Evolutionary conservation across 345 rosid species (phyloP).

Genomic region (Corymbia maculata): DNA sequence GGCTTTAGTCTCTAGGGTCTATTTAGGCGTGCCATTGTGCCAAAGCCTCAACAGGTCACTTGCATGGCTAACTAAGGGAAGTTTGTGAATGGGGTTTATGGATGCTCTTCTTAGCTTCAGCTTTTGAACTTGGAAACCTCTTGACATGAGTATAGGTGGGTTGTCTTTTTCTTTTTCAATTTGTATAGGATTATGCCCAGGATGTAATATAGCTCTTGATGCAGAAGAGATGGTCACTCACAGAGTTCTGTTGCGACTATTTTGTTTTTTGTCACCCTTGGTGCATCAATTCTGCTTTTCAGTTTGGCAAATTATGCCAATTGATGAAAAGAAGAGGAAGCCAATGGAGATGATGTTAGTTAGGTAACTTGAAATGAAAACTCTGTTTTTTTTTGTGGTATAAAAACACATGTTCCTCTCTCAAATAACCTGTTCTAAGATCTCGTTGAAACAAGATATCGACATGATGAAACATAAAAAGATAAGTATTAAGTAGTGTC

Average conservation of each 20-base stretch:
- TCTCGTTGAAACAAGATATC: not conserved
- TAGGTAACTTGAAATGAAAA: not conserved
- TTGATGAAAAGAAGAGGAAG: not conserved
- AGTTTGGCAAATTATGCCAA: not conserved
- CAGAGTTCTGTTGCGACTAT: not conserved
- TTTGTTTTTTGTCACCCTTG: not conserved
- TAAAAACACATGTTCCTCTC: not conserved
- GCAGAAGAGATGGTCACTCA: not conserved
- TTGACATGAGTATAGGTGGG: conserved; percentile 21
- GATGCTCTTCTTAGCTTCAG: conserved; percentile 19
- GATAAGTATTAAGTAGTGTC: not conserved
- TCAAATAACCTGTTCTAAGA: not conserved
- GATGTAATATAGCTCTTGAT: not conserved
- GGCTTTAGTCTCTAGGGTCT: not conserved
- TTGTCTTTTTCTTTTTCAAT: not conserved
- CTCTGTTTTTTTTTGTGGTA: not conserved
- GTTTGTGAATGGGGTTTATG: conserved; percentile 32
- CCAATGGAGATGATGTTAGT: not conserved
- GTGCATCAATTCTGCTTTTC: not conserved
- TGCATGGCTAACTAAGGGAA: not conserved
- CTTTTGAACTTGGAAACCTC: conserved; percentile 17
- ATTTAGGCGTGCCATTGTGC: conserved; percentile 13
- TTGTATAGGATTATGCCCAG: conserved; percentile 42
- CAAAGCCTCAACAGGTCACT: not conserved
- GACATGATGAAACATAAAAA: not conserved